Conservation (phyloP, 1,284 basidiomycete species). For the Ceratobasidium sp. region DNA sequence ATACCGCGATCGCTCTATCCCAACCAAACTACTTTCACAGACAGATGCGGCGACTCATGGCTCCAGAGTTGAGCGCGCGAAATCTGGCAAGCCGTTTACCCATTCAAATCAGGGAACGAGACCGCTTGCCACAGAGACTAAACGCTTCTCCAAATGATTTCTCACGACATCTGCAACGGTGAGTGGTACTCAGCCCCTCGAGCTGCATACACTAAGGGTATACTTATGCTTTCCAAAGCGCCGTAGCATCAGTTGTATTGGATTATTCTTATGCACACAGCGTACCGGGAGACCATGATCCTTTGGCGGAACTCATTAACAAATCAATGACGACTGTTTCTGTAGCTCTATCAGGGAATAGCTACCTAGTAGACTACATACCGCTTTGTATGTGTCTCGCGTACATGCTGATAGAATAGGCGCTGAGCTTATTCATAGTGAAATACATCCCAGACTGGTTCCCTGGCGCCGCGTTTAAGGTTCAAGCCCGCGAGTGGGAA, state of each 20-base stretch:
- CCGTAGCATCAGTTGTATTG: slow-evolving; percentile 31
- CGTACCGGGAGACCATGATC: slow-evolving; percentile 19
- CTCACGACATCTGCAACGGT: slow-evolving; percentile 20
- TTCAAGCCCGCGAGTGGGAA: slow-evolving; percentile 59
- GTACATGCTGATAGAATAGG: neutral
- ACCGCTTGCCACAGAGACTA: slow-evolving; percentile 8
- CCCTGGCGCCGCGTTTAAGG: slow-evolving; percentile 64
- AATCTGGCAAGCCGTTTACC: slow-evolving; percentile 1
- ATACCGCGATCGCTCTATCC: slow-evolving; percentile 25
- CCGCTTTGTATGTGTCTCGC: slow-evolving; percentile 17
- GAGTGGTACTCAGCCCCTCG: neutral
- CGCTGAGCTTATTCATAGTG: slow-evolving; percentile 54
- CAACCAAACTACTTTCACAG: slow-evolving; percentile 27
- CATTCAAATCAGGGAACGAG: slow-evolving; percentile 11
- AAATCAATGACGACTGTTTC: slow-evolving; percentile 16
- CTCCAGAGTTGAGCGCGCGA: slow-evolving; percentile 19
- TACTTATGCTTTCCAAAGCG: neutral
- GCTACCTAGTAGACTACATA: slow-evolving; percentile 24
- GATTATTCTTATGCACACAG: slow-evolving; percentile 10
- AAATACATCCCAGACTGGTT: slow-evolving; percentile 65
- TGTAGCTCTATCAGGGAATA: slow-evolving; percentile 14
- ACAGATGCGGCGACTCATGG: slow-evolving; percentile 29
- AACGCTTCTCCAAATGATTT: slow-evolving; percentile 3
- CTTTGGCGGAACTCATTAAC: slow-evolving; percentile 32
- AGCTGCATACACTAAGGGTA: neutral